Percentiles rank a stretch among this genome's conserved stretches.
These are phyloP conservation scores for Lecanicillium sp. DNA, from an alignment of 2,329 filamentous ascomycete species.

Conservation along the genomic window DNA sequence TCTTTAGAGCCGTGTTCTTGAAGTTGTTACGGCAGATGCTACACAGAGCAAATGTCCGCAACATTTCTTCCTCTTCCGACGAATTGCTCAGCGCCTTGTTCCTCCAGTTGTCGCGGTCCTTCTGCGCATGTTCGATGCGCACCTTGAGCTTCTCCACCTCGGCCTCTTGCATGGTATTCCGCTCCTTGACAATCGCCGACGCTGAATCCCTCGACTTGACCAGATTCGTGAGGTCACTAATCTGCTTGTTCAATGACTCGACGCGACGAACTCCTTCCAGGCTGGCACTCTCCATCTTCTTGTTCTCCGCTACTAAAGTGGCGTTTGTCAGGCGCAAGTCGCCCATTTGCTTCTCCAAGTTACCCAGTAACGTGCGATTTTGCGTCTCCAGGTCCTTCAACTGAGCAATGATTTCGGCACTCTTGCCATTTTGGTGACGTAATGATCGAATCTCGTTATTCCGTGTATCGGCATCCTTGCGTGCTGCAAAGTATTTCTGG, in stretches of 20 bases:
- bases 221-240: constrained; percentile 67
- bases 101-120: constrained; percentile 82
- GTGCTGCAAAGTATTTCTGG: constrained; percentile 94
- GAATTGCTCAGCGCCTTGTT: constrained; percentile 74
- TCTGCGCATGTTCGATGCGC: constrained; percentile 70
- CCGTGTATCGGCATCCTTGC: constrained; percentile 86
- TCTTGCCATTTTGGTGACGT: constrained; percentile 78
- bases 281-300: constrained; percentile 65
- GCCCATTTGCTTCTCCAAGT: constrained; percentile 83
- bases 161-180: constrained; percentile 57
- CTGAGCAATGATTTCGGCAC: constrained; percentile 86
- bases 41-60: constrained; percentile 64
- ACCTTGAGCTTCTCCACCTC: constrained; percentile 77
- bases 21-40: constrained; percentile 89
- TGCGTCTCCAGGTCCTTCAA: constrained; percentile 84
- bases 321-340: constrained; percentile 76
- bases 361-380: constrained; percentile 68
- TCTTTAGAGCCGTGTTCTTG: constrained; percentile 90
- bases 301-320: constrained; percentile 65
- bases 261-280: constrained; percentile 63
- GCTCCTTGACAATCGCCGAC: constrained; percentile 45
- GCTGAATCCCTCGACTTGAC: constrained; percentile 69
- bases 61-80: constrained; percentile 75
- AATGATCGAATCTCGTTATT: constrained; percentile 74
- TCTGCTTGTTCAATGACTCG: constrained; percentile 69